Evolutionary conservation across 352 stramenopile species (phyloP), one percentile per base, ranked within the genome.

Genomic region (Globisporangium splendens): DNA sequence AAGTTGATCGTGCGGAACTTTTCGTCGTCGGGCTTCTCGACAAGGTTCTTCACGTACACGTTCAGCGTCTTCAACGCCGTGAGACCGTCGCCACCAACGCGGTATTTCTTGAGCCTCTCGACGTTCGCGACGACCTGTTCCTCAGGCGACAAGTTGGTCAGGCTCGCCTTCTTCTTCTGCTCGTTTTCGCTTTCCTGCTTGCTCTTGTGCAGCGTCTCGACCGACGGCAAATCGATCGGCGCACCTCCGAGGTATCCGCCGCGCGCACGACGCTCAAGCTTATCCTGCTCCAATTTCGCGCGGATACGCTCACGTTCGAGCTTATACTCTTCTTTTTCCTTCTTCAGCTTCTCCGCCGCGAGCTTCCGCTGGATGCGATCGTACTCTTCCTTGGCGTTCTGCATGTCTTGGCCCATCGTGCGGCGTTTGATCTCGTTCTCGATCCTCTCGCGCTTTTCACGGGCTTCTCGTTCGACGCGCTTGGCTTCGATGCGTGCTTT

Each of bases 1-100:
- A 96, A 51, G 66, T 96, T 97, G 63, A 97, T 96, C 18, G 76
- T 85, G 12, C 86, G 84, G 69, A 96, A 97, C 59, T 97, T 97
- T 6, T 95, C 84, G 47, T 95, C 87, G 1, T 91, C 76, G 0
- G 87, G 86, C 51, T 96, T 95, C 42, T 95, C 81, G 15, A 96
- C 31, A 46, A 96, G 59, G 55, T 96, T 96, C 65, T 86, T 89
- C 22, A 96, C 70, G 59, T 95, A 95, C 62, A 96, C 85, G 44
- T 86, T 78, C 38, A 96, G 59, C 33, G 89, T 95, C 65, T 92
- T 93, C 38, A 96, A 55, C 7, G 84, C 79, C 22, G 83, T 90
- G 41, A 93, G 66, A 3, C 86, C 86, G 55, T 95, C 86, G 43
- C 81, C 84, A 14, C 66, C 89, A 17, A 95, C 86, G 41, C 83